Conservation (phyloP, 495 filamentous ascomycete species). For the Aspergillus carlsbadensis region DNA sequence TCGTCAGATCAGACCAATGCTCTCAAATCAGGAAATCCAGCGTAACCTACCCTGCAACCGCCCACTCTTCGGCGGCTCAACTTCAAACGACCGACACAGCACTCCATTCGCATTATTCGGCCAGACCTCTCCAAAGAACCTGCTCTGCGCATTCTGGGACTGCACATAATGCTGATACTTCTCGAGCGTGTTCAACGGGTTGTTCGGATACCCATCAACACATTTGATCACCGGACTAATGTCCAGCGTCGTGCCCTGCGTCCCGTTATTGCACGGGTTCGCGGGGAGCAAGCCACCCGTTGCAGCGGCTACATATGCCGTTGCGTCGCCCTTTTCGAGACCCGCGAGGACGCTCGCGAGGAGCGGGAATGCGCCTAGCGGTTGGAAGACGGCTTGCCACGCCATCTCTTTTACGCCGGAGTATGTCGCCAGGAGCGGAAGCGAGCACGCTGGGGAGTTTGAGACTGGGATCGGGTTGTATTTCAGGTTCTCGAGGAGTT, state of each 20-base stretch:
- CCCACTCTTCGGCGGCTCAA: constrained; percentile 2
- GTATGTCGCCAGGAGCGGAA: constrained; percentile 22
- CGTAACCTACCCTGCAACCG: constrained; percentile 4
- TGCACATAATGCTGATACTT: constrained; percentile 1
- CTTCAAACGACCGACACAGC: constrained; percentile 13
- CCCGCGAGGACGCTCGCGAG: constrained; percentile 16
- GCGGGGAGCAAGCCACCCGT: not conserved
- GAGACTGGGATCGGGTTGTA: constrained; percentile 37
- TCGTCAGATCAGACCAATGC: no score
- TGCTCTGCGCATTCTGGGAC: constrained; percentile 1
- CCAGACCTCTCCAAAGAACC: constrained; percentile 15
- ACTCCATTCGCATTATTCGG: constrained; percentile 8
- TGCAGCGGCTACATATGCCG: constrained; percentile 1
- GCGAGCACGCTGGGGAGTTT: not conserved
- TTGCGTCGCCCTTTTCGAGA: constrained; percentile 12
- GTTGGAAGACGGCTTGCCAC: constrained; percentile 15
- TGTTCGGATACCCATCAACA: constrained; percentile 6
- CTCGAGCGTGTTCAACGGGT: not conserved
- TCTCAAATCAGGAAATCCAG: no score
- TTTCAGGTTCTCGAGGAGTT: constrained; percentile 31
- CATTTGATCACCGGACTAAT: constrained; percentile 7
- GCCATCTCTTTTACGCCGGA: constrained; percentile 25
- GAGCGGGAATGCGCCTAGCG: constrained; percentile 15
- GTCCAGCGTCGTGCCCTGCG: not conserved
- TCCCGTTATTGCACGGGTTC: constrained; percentile 1